Evolutionary conservation across 1,284 basidiomycete genomes (phyloP).

Genomic region (Marasmius sp.): DNA sequence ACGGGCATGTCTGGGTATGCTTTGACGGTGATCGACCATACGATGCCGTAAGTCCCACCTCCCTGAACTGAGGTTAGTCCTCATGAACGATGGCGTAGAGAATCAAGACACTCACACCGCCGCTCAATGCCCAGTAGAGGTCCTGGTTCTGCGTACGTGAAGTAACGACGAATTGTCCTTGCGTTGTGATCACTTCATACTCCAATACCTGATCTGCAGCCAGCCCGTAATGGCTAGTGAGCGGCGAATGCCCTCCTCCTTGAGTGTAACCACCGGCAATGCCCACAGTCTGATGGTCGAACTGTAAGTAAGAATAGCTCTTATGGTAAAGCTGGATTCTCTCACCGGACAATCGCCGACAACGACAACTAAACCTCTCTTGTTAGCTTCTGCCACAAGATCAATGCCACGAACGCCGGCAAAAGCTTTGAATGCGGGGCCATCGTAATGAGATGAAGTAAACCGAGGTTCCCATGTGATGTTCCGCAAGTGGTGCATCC

Average conservation of each 20-base stretch:
- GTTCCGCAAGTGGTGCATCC: conserved; percentile 21
- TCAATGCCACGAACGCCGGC: conserved; percentile 16
- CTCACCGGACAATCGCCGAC: conserved; percentile 25
- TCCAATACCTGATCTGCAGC: background rate
- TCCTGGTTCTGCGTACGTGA: background rate
- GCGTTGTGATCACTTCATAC: background rate
- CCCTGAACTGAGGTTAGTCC: conserved; percentile 3
- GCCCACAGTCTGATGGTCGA: conserved; percentile 13
- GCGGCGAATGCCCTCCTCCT: conserved; percentile 5
- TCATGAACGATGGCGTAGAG: background rate
- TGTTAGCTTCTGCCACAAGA: conserved; percentile 14
- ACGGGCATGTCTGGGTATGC: conserved; percentile 14
- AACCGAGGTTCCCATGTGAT: conserved; percentile 16
- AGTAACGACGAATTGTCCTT: background rate
- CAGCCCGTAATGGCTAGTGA: background rate
- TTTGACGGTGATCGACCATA: background rate
- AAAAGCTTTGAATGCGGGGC: conserved; percentile 15
- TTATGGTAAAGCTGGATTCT: background rate
- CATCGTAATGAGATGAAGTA: conserved; percentile 10
- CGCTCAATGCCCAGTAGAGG: background rate
- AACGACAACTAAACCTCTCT: conserved; percentile 17
- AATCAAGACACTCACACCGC: conserved; percentile 8
- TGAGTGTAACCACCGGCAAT: conserved; percentile 10
- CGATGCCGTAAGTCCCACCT: conserved; percentile 3
- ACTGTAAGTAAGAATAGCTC: background rate